Base-by-base conservation (phyloP, 2,329 filamentous ascomycete species). In the Arthrobotrys musiformis region DNA sequence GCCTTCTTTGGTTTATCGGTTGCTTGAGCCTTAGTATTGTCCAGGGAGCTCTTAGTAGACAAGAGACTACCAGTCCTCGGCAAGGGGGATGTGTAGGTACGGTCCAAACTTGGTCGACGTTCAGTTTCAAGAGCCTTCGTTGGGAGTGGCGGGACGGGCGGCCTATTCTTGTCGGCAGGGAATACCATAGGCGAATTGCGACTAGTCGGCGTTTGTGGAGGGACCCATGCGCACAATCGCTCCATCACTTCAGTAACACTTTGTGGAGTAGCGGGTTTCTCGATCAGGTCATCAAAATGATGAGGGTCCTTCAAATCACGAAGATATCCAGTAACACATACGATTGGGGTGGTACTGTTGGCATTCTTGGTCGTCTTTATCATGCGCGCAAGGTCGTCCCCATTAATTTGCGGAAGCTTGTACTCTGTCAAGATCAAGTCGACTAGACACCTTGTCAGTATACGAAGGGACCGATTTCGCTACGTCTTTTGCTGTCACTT, bases 391-490 rank as follows among this genome's bases (percentile, higher is more conserved):
- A 99, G 93, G 82, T 99, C 95, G 11, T 93, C 92, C 24, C 95
- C 95, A 81, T 93, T 98, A 82, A 98, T 93, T 82, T 97, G 93
- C 8, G 95, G 94, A 52, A 99, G 86, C 83, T 94, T 96, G 85
- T 93, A 97, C 84, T 99, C 95, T 84, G 97, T 94, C 86, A 99
- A 95, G 82, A 99, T 97, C 81, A 97, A 93, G 84, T 99, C 95
- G 82, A 98, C 81, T 81, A 70, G 42, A 61, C 8, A 1, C 8
- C 37, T 50, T 35, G 50, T 80, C 37, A 81, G 75, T 15, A n/a
- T 48, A 78, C 13, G 8, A 30, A 9, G 2, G 8, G 2, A 42
- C 60, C 28, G 4, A 35, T 22, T 28, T 28, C 22, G 8, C 13
- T 8, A 15, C n/a, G n/a, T 58, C 15, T 4, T 15, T 30, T 46